Evolutionary conservation across 116 monocot genomes (phyloP).

Genomic region (Phalaenopsis hybrid): DNA sequence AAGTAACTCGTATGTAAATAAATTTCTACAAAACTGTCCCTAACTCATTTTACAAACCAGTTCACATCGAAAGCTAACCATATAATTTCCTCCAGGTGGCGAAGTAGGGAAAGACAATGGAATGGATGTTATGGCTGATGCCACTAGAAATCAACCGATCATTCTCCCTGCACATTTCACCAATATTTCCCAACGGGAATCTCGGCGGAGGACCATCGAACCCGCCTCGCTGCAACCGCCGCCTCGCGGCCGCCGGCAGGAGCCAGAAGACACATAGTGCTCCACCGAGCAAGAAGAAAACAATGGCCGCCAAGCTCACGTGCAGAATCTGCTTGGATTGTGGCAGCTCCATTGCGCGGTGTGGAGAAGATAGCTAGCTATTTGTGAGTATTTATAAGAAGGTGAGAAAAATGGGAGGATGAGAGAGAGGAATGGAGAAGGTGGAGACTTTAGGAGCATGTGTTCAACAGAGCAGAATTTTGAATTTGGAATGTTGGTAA

Average conservation of each 20-base stretch:
- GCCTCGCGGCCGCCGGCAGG: slow-evolving; percentile 11
- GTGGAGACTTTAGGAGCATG: background rate
- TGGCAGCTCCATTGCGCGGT: background rate
- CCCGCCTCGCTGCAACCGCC: slow-evolving; percentile 31
- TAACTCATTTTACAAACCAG: too few species aligned
- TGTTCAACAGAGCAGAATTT: background rate
- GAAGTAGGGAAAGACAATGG: slow-evolving; percentile 55
- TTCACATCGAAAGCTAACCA: slow-evolving; percentile 23
- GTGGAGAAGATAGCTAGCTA: background rate
- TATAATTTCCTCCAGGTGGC: slow-evolving; percentile 54
- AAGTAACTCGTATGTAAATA: too few species aligned
- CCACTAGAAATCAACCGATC: background rate
- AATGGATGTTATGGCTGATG: slow-evolving; percentile 44
- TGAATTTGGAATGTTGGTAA: too few species aligned
- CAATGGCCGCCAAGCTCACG: slow-evolving; percentile 12
- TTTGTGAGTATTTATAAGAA: background rate
- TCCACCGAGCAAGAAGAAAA: slow-evolving; percentile 13
- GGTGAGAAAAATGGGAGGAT: background rate
- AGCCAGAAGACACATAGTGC: slow-evolving; percentile 25
- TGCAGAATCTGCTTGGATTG: slow-evolving; percentile 9
- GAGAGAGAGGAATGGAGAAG: background rate
- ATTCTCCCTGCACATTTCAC: slow-evolving; percentile 33
- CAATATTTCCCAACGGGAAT: slow-evolving; percentile 65
- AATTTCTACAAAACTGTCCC: too few species aligned
- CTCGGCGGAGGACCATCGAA: slow-evolving; percentile 51